Evolutionary conservation across 2,329 filamentous ascomycete genomes (phyloP), one percentile per base, ranked within the genome.

Genomic region (Claviceps sp.): DNA sequence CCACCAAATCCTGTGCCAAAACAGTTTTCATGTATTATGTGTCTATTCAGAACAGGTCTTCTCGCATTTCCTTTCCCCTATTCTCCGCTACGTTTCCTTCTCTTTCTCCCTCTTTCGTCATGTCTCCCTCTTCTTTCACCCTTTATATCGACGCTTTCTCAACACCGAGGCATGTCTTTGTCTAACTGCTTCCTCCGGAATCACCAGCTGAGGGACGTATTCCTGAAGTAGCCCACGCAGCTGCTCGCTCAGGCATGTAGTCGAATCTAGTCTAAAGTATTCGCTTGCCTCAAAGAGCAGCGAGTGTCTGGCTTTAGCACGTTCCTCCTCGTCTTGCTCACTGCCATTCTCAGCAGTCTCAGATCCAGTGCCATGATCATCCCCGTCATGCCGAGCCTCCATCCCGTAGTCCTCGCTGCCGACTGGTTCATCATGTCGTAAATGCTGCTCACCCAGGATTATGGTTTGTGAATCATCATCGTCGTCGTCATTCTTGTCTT

Each of bases 361-460:
- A 34, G 29, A 34, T 34, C 29, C 4, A 11, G 29, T 34, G 9
- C 29, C 9, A 20, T 20, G 20, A 20, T 20, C 20, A 34, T 34
- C 9, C 29, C 52, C 34, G n/a, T 29, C 48, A 5, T 53, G 51
- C 5, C 53, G 53, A 5, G 50, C 52, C 3, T 50, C 53, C 14
- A 16, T 37, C 4, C 43, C 38, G 20, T 14, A 36, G 13, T 38
- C 14, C 53, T 52, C 2, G 50, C 51, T 7, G 17, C 22, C 54
- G 53, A 22, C 17, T 20, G 17, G 14, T 22, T 43, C 17, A n/a
- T 49, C 53, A 17, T 50, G 51, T 5, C 7, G 16, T 3, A 17
- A 43, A 29, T 22, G 20, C 23, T n/a, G 7, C 23, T 49, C 47
- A 16, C 48, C 47, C 5, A 50, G 17, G 5, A 53, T 42, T 4